Base-by-base conservation (phyloP, 176 grass and related monocot genomes). In the Bromus sterilis region DNA sequence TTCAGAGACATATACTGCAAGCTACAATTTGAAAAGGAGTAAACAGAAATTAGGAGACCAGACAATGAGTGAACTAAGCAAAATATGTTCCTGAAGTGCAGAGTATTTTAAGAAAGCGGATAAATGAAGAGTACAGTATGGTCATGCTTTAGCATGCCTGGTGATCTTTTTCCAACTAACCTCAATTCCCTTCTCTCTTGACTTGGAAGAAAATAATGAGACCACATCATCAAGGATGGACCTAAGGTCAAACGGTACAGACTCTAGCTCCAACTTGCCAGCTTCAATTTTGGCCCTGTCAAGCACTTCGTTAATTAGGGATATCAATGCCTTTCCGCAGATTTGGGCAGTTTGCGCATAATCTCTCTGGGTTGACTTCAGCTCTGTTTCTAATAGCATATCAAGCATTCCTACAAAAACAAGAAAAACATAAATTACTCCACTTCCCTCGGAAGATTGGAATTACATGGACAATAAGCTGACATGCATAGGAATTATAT, bases 241-340 rank as follows among this genome's bases (percentile, higher is more conserved):
- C 68, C 96, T 84, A 44, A 95, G 87, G 58, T 95, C 89, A 91
- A 99, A 99, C 44, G 87, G 87, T 56, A 99, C 89, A 0, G 82
- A 91, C 40, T 99, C 96, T 1, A 99, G 87, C 75, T 95, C 96
- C 56, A 99, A 78, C 44, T 91, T 99, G 20, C 85, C 79, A 74
- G 93, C 93, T 87, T 99, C 93, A 86, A 99, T 99, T 80, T 99
- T 99, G 12, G 96, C 96, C 67, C 96, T 84, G 84, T 99, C 96
- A 84, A 95, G 96, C 33, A 99, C 96, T 90, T 95, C 91, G 60
- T 99, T 99, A 23, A 99, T 99, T 48, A 99, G 80, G 57, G 91
- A 95, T 72, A 99, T 93, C 60, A 99, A 85, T 36, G 91, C 85
- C 40, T 93, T 99, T 87, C 96, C 96, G 72, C 96, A 99, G 26